Evolutionary conservation across 2,329 filamentous ascomycete genomes (phyloP), one percentile per base, ranked within the genome.

Genomic region (Penicillium sp.): DNA sequence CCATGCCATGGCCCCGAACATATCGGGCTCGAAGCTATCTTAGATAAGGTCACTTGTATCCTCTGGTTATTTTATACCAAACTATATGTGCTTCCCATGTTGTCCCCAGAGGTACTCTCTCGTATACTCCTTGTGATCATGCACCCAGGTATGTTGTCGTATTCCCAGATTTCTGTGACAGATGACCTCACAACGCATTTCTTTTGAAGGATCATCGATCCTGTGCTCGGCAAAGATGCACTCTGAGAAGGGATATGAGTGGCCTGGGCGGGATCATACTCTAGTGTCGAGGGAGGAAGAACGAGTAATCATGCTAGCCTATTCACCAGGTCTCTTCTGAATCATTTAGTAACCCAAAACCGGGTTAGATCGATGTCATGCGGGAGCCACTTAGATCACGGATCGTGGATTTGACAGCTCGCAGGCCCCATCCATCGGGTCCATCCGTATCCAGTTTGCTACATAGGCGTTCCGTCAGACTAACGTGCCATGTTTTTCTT

Each of bases 361-460:
- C 32, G 24, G 42, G 46, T 53, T 46, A 51, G 26, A 30, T 48
- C 18, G 46, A 42, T 42, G 39, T 29, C 17, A 42, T n/a, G 39
- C 24, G 39, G 26, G 5, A 21, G n/a, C 39, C 39, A 42, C 15
- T 42, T 2, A 42, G 12, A 42, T 27, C 24, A 29, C 9, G 6
- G 15, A 18, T 15, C 39, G 39, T 29, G 24, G n/a, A 13, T 18
- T 42, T 42, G 39, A 30, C 39, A 42, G 39, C 29, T 42, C 39
- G 39, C n/a, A 29, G n/a, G 24, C 10, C 39, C 39, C 29, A n/a
- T 27, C 10, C 10, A 27, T 27, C 24, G 24, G 24, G 24, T 27
- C 24, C n/a, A n/a, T n/a, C n/a, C n/a, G n/a, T n/a, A n/a, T n/a
- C n/a, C n/a, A n/a, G n/a, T n/a, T n/a, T n/a, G n/a, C n/a, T n/a